Percentiles rank a stretch among this genome's conserved stretches.
These are phyloP conservation scores for Trametes villosa DNA, from an alignment of 768 basidiomycete genomes.

Conservation along the genomic window DNA sequence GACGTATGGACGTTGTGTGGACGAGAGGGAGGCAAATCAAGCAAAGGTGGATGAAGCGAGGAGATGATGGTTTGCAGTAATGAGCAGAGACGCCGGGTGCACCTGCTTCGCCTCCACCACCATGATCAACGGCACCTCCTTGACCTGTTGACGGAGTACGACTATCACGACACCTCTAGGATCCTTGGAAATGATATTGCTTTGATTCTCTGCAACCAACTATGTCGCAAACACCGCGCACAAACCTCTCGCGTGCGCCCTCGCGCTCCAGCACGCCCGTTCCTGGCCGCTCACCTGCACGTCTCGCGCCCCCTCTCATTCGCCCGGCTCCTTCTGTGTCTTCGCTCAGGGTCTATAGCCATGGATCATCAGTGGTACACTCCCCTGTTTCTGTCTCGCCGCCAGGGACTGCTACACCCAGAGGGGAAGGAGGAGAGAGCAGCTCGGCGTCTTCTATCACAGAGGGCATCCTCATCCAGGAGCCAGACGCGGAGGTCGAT, in stretches of 20 bases:
- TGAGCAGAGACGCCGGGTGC: not conserved
- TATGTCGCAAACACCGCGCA: slow-evolving; percentile 30
- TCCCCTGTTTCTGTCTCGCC: slow-evolving; percentile 24
- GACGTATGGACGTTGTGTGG: too few relatives aligned
- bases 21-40: not conserved
- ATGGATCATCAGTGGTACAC: slow-evolving; percentile 41
- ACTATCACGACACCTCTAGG: not conserved
- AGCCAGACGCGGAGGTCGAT: slow-evolving; percentile 66
- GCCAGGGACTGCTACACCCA: not conserved
- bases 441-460: slow-evolving; percentile 66
- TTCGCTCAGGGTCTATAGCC: slow-evolving; percentile 59
- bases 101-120: slow-evolving; percentile 4
- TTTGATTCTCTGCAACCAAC: not conserved
- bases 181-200: not conserved
- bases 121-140: not conserved
- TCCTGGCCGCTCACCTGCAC: slow-evolving; percentile 49
- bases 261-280: slow-evolving; percentile 44
- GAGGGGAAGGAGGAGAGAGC: slow-evolving; percentile 13
- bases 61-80: not conserved
- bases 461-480: slow-evolving; percentile 74
- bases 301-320: slow-evolving; percentile 56
- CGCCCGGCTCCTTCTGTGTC: slow-evolving; percentile 61
- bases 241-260: slow-evolving; percentile 37
- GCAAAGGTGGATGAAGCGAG: not conserved
- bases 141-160: not conserved